phyloP scores from a whole-genome alignment of 305 asterid genomes.

The Vinca major region DNA sequence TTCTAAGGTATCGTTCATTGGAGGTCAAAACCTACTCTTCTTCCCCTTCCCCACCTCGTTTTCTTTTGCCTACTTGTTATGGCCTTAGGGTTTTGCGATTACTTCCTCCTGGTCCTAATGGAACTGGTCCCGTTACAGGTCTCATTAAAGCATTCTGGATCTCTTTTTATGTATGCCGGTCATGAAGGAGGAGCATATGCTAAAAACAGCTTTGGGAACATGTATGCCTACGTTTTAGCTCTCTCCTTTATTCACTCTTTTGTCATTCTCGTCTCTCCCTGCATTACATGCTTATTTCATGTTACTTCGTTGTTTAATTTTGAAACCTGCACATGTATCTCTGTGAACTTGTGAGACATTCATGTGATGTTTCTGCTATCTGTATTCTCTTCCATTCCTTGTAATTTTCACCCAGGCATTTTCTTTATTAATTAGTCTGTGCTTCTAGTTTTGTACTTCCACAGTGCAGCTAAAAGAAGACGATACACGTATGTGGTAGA shows the following conservation, averaged over 20 bases:
- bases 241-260: not conserved
- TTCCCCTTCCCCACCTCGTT: not conserved
- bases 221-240: slow-evolving; percentile 37
- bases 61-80: not conserved
- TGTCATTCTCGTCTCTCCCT: not conserved
- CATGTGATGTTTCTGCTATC: not conserved
- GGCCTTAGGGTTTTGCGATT: not conserved
- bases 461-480: not conserved
- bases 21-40: slow-evolving; percentile 1
- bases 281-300: slow-evolving; percentile 2
- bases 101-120: not conserved
- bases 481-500: not conserved
- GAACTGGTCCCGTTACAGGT: slow-evolving; percentile 39
- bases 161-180: slow-evolving; percentile 99
- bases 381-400: not conserved
- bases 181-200: slow-evolving; percentile 96
- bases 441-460: not conserved
- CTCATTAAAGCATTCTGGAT: slow-evolving; percentile 94
- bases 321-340: not conserved
- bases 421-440: not conserved
- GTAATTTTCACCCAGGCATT: not conserved
- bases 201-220: slow-evolving; percentile 87
- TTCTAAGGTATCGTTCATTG: not conserved
- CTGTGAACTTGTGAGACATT: not conserved
- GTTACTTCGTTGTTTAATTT: not conserved